Base-by-base conservation (phyloP, 2,329 filamentous ascomycete genomes). In the Phyllachora maydis region DNA sequence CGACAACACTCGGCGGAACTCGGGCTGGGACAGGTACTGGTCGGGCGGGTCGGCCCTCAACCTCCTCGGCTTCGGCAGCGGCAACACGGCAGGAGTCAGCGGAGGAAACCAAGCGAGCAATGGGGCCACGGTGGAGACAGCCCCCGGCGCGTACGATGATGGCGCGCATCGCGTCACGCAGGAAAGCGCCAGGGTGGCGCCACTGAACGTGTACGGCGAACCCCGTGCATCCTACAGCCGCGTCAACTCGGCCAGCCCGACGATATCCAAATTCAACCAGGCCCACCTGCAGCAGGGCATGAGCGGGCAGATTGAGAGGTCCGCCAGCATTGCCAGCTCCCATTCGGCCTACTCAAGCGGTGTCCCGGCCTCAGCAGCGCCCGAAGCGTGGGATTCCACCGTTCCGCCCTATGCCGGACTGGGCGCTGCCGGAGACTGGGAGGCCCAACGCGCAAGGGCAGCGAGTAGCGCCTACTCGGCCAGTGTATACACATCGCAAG, bases 11-110 rank as follows among this genome's bases (percentile, higher is more conserved):
- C 56, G 67, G 26, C 57, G 65, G 37, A 77, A 70, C 35, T 78
- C 72, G 4, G 72, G 72, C 22, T 81, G 74, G 74, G 78, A 77
- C 43, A 54, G 65, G 25, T 81, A 79, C 46, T 81, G 75, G 63
- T 76, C 72, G 9, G 72, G 71, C 23, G 74, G 73, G 25, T 75
- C 71, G 33, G 62, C 69, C 6, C 47, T 72, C 26, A 71, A 72
- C 36, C 61, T 73, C 13, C 51, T 76, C 6, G 68, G 66, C 9
- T 62, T 69, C 24, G 65, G 62, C 9, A 47, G 41, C 23, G 46
- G 45, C 26, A 41, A 42, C 16, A n/a, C n/a, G n/a, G n/a, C n/a
- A n/a, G n/a, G n/a, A n/a, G n/a, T n/a, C n/a, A n/a, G n/a, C n/a
- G n/a, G n/a, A n/a, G n/a, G n/a, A n/a, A 30, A 26, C 22, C 18